A percentile compares a stretch with the other conserved stretches of the same genome.
Conservation (phyloP, 371 early-diverging fungal genomes). For the Umbelopsis sp. region DNA sequence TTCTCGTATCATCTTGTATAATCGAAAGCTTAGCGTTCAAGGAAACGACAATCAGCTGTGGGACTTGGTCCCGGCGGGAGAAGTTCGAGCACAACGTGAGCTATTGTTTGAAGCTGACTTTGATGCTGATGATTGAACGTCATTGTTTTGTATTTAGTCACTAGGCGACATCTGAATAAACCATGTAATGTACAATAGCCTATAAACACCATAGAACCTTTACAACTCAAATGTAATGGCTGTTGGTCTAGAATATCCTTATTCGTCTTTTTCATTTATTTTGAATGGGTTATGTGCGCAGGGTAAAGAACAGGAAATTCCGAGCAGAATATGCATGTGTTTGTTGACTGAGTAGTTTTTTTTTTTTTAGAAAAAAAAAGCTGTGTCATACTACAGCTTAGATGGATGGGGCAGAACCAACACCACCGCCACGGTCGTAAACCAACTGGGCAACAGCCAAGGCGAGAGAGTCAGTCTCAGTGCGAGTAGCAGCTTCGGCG, state of each 20-base stretch:
- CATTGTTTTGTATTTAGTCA: slow-evolving; percentile 27
- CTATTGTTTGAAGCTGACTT: slow-evolving; percentile 52
- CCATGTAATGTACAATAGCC: too few relatives aligned
- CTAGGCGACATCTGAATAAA: background rate
- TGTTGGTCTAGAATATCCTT: too few relatives aligned
- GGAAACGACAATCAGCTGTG: slow-evolving; percentile 40
- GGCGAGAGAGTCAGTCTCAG: slow-evolving; percentile 83
- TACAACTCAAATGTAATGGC: too few relatives aligned
- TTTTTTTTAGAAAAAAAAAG: too few relatives aligned
- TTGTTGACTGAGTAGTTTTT: too few relatives aligned
- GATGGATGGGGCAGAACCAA: slow-evolving; percentile 78
- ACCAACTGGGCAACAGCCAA: slow-evolving; percentile 83
- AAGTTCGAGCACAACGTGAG: slow-evolving; percentile 44
- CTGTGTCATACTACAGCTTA: background rate
- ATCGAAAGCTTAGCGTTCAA: slow-evolving; percentile 10
- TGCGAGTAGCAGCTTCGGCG: slow-evolving; percentile 94
- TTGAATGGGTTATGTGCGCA: too few relatives aligned
- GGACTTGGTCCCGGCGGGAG: slow-evolving; percentile 51
- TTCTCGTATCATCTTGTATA: background rate
- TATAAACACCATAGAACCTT: too few relatives aligned
- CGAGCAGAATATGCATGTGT: too few relatives aligned
- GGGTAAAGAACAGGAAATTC: too few relatives aligned
- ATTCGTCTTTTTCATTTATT: too few relatives aligned
- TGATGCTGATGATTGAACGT: slow-evolving; percentile 23
- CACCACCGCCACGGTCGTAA: slow-evolving; percentile 91